Conservation (phyloP, 2,329 filamentous ascomycete species). For the Venturia carpophila region DNA sequence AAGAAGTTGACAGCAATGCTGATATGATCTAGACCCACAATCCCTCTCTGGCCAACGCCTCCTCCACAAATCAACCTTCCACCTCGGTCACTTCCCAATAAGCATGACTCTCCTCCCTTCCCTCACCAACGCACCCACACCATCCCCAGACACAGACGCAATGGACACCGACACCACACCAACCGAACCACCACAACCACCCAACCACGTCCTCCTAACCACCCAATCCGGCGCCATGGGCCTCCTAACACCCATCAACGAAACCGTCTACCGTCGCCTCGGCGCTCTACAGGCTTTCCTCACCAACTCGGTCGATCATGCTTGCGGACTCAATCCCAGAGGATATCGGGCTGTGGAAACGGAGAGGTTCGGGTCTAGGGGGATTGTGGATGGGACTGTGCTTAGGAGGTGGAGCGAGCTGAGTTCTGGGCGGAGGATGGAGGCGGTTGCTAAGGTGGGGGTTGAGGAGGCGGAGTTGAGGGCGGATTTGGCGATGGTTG, state of each 20-base stretch:
- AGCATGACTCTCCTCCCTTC: slow-evolving; percentile 69
- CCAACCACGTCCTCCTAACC: slow-evolving; percentile 55
- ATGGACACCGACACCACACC: slow-evolving; percentile 32
- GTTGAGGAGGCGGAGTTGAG: slow-evolving; percentile 58
- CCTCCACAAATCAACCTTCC: slow-evolving; percentile 80
- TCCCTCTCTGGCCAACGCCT: slow-evolving; percentile 83
- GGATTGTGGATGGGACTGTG: slow-evolving; percentile 71
- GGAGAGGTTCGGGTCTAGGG: slow-evolving; percentile 46
- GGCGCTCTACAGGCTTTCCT: slow-evolving; percentile 75
- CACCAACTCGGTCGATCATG: slow-evolving; percentile 63
- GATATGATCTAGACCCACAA: slow-evolving; percentile 62
- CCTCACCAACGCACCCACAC: slow-evolving; percentile 32
- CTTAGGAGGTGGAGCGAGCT: slow-evolving; percentile 69
- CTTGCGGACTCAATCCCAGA: slow-evolving; percentile 75
- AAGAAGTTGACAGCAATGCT: neutral
- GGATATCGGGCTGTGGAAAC: slow-evolving; percentile 58
- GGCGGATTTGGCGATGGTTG: slow-evolving; percentile 59
- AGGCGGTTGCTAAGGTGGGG: slow-evolving; percentile 69
- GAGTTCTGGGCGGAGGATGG: slow-evolving; percentile 59
- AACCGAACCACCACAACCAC: slow-evolving; percentile 14
- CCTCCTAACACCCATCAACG: slow-evolving; percentile 67
- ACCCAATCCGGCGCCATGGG: slow-evolving; percentile 69
- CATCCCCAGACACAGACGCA: slow-evolving; percentile 28
- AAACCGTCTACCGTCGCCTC: slow-evolving; percentile 75
- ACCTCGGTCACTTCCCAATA: slow-evolving; percentile 71